phyloP scores from a whole-genome alignment of 2,329 filamentous ascomycete species.

The Colletotrichum sublineola region DNA sequence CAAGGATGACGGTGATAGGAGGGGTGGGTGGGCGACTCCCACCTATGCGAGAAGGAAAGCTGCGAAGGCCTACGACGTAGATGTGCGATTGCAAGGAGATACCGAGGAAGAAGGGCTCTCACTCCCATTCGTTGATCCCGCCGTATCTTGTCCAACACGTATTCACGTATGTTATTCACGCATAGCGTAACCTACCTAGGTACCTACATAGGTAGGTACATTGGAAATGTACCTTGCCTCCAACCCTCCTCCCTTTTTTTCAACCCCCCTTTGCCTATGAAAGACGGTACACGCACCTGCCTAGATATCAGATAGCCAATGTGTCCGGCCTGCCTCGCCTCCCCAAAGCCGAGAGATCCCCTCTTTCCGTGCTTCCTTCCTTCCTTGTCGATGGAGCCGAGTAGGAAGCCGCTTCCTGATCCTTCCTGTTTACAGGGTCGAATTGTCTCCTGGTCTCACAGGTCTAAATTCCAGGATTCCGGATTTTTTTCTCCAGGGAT shows the following conservation, averaged over 20 bases:
- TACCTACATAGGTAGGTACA: background rate
- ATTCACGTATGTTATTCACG: background rate
- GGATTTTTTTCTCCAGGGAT: slow-evolving; percentile 36
- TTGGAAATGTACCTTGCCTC: background rate
- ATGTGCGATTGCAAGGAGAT: background rate
- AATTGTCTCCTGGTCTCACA: slow-evolving; percentile 12
- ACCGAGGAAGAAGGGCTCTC: background rate
- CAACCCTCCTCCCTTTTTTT: background rate
- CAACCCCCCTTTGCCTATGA: background rate
- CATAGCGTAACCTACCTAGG: background rate
- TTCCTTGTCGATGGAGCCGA: slow-evolving; percentile 34
- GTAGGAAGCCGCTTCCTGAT: slow-evolving; percentile 28
- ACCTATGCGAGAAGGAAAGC: background rate
- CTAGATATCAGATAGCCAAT: background rate
- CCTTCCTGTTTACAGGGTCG: slow-evolving; percentile 1
- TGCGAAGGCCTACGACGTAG: background rate
- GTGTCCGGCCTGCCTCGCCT: background rate
- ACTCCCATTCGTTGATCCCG: background rate
- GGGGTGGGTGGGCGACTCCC: background rate
- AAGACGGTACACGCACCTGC: background rate
- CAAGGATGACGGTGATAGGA: slow-evolving; percentile 3
- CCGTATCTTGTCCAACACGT: background rate
- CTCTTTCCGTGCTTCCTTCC: slow-evolving; percentile 29
- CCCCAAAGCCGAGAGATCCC: background rate
- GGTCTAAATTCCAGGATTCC: slow-evolving; percentile 36